Conservation (phyloP, 192 early-diverging fungal genomes). For the Coemansia sp. region DNA sequence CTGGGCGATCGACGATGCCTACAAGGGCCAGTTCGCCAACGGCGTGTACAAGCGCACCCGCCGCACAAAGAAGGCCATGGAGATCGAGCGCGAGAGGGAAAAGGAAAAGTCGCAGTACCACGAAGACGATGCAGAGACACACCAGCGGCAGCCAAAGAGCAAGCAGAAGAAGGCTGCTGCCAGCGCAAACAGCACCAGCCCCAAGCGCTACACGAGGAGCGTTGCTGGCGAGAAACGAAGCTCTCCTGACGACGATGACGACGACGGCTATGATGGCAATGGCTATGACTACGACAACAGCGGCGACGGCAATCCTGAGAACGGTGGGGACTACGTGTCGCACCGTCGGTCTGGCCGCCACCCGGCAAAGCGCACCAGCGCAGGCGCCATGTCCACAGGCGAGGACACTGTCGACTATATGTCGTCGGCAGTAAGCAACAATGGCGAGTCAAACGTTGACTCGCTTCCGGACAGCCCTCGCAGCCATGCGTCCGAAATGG, state of each 20-base stretch:
- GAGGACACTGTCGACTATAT: constrained; percentile 54
- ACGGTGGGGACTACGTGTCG: background rate
- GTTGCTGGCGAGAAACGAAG: constrained; percentile 35
- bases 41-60: constrained; percentile 71
- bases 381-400: constrained; percentile 36
- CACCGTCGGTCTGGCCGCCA: constrained; percentile 3
- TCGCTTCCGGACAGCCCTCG: constrained; percentile 22
- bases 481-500: background rate
- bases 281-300: constrained; percentile 10
- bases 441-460: too few relatives aligned
- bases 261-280: constrained; percentile 14
- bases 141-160: background rate
- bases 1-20: constrained; percentile 84
- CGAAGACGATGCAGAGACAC: background rate
- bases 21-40: constrained; percentile 67
- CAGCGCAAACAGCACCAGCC: background rate
- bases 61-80: constrained; percentile 55
- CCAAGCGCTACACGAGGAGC: constrained; percentile 10
- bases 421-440: constrained; percentile 53
- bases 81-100: constrained; percentile 39
- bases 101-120: background rate
- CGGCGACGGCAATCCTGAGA: constrained; percentile 9
- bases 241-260: constrained; percentile 33
- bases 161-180: background rate
- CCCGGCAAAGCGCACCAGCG: constrained; percentile 21